Conservation (phyloP, 495 filamentous ascomycete genomes). For the Mytilinidion resinicola region DNA sequence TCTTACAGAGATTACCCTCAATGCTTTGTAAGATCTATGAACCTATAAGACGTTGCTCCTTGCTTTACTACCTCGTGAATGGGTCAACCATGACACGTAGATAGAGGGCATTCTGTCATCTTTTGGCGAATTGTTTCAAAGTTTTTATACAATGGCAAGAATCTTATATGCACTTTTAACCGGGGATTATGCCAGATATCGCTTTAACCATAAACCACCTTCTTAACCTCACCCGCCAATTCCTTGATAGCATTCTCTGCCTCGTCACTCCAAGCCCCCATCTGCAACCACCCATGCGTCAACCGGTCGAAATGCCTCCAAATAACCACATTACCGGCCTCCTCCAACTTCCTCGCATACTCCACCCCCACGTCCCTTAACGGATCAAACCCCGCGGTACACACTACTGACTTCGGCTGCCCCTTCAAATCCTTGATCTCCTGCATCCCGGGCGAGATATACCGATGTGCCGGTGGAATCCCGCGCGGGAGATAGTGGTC, state of each 20-base stretch:
- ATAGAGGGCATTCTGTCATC: too few species aligned
- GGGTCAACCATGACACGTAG: too few species aligned
- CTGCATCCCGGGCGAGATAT: conserved; percentile 13
- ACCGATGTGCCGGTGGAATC: conserved; percentile 5
- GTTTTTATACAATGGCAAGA: too few species aligned
- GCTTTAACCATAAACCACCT: neutral
- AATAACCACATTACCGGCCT: conserved; percentile 28
- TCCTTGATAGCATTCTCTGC: conserved; percentile 25
- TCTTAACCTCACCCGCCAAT: neutral
- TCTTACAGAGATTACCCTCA: too few species aligned
- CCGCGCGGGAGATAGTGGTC: conserved; percentile 36
- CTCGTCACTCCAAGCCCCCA: conserved; percentile 36
- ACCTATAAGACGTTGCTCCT: too few species aligned
- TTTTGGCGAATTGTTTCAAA: too few species aligned
- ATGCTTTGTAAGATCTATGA: too few species aligned
- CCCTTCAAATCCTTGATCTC: neutral
- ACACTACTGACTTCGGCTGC: conserved; percentile 26
- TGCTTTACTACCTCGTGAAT: too few species aligned
- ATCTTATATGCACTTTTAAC: too few species aligned
- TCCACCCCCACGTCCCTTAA: conserved; percentile 38
- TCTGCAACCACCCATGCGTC: conserved; percentile 36
- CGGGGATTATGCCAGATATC: neutral
- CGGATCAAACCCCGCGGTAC: conserved; percentile 38
- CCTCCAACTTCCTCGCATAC: conserved; percentile 34
- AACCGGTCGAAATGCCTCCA: conserved; percentile 35